Evolutionary conservation across 306 rosid genomes (phyloP).

Genomic region (Mimosa bimucronata): DNA sequence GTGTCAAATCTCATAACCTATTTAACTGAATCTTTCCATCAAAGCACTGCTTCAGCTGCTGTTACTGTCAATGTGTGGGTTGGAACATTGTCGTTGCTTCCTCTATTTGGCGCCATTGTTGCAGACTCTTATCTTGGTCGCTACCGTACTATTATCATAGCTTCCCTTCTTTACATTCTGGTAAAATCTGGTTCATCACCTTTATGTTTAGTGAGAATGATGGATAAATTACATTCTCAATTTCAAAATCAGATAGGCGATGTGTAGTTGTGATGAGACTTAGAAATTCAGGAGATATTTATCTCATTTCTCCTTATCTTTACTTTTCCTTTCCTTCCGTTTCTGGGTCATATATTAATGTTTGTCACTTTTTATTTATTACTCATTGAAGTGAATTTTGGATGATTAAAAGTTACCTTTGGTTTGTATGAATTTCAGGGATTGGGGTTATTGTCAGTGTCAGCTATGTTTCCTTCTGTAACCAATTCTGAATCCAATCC

Average conservation of each 20-base stretch:
- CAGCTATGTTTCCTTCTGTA: not conserved
- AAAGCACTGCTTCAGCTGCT: not conserved
- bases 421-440: not conserved
- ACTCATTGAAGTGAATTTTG: not conserved
- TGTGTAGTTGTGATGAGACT: too few species aligned
- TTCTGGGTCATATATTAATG: too few species aligned
- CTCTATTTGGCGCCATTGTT: not conserved
- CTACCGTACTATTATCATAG: not conserved
- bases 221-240: too few species aligned
- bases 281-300: too few species aligned
- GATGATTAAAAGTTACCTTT: not conserved
- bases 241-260: too few species aligned
- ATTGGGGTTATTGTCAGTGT: not conserved
- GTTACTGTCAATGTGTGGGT: not conserved
- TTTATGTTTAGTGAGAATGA: too few species aligned
- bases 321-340: too few species aligned
- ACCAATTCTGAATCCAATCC: not conserved
- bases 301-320: too few species aligned
- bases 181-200: not conserved
- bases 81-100: conserved; percentile 4
- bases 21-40: not conserved
- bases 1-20: not conserved
- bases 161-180: not conserved
- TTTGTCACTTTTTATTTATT: not conserved
- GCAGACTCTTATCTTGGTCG: not conserved